Conservation (phyloP, 169 alveolate species). For the Plasmodium gallinaceum region DNA sequence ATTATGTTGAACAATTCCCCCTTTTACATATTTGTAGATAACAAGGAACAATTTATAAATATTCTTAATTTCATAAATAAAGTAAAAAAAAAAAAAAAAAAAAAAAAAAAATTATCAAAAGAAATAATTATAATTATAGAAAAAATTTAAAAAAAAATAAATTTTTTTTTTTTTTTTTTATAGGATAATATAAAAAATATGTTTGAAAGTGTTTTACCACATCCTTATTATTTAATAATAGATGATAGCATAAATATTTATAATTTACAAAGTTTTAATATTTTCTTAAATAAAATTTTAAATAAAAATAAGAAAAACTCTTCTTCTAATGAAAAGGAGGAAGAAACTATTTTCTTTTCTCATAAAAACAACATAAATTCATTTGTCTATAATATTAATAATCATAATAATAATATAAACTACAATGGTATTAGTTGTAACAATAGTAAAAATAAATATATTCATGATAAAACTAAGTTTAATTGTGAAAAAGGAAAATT, state of each 20-base stretch:
- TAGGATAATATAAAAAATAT: slow-evolving; percentile 46
- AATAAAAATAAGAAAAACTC: slow-evolving; percentile 22
- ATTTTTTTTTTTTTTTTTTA: slow-evolving; percentile 18
- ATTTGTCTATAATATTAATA: too few species aligned
- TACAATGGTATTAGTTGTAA: not conserved
- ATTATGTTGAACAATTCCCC: slow-evolving; percentile 55
- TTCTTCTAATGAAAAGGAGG: slow-evolving; percentile 21
- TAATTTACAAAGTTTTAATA: slow-evolving; percentile 58
- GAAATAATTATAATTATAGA: not conserved
- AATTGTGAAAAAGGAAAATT: slow-evolving; percentile 2
- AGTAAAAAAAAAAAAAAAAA: not conserved
- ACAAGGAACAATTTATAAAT: slow-evolving; percentile 31
- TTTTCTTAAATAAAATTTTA: slow-evolving; percentile 39
- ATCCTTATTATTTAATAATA: slow-evolving; percentile 68
- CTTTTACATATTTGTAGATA: slow-evolving; percentile 57
- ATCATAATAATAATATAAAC: not conserved
- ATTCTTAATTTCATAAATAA: slow-evolving; percentile 32
- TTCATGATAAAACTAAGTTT: not conserved
- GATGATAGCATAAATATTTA: slow-evolving; percentile 59
- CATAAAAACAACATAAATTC: too few species aligned
- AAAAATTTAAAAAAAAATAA: too few species aligned
- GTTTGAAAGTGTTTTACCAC: slow-evolving; percentile 70
- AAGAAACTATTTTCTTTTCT: not conserved
- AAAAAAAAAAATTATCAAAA: not conserved
- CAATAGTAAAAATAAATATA: not conserved